phyloP scores from a whole-genome alignment of 495 filamentous ascomycete genomes.

The Lineolata rhizophorae region DNA sequence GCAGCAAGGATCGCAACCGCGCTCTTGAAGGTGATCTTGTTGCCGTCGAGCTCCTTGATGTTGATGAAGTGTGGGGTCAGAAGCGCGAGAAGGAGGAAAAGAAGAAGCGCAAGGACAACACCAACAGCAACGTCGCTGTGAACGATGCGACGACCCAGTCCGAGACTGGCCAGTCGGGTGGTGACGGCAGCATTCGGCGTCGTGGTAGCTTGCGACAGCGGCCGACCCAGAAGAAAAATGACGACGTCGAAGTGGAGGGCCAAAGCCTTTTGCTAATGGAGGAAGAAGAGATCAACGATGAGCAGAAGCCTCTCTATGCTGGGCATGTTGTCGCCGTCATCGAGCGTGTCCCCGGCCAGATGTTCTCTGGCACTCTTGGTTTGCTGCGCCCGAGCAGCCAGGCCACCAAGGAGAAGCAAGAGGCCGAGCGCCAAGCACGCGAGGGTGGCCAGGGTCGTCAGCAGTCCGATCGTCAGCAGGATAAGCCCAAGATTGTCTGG shows the following conservation, averaged over 20 bases:
- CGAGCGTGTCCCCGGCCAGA: conserved; percentile 89
- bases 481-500: conserved; percentile 99
- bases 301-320: conserved; percentile 91
- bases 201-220: conserved; percentile 89
- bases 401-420: conserved; percentile 98
- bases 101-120: conserved; percentile 98
- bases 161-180: conserved; percentile 37
- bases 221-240: conserved; percentile 98
- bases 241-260: conserved; percentile 96
- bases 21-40: conserved; percentile 91
- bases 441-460: conserved; percentile 64
- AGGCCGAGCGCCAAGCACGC: conserved; percentile 80
- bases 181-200: conserved; percentile 64
- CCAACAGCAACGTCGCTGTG: conserved; percentile 44
- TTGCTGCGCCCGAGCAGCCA: conserved; percentile 90
- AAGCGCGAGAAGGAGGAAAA: conserved; percentile 99
- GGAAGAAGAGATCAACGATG: conserved; percentile 96
- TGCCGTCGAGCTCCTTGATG: conserved; percentile 88
- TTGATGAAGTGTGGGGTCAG: conserved; percentile 95
- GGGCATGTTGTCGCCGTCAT: conserved; percentile 95
- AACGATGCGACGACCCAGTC: conserved; percentile 42
- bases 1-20: conserved; percentile 93
- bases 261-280: conserved; percentile 92
- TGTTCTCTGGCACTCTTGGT: conserved; percentile 92
- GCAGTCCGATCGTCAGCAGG: conserved; percentile 67